Base-by-base conservation (phyloP, 192 early-diverging fungal species). In the Podochytrium sp. region DNA sequence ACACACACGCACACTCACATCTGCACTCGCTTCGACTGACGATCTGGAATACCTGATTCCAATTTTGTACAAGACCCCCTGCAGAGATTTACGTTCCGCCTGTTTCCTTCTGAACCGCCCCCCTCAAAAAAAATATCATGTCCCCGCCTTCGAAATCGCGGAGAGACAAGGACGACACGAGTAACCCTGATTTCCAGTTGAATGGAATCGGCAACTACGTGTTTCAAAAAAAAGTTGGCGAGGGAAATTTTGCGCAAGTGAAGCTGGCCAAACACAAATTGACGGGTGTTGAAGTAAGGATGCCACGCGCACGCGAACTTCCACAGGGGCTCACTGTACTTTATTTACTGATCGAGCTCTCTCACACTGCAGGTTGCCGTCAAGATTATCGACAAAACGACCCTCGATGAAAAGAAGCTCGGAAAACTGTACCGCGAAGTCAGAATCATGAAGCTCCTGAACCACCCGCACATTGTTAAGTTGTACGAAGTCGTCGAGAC, bases 211-310 rank as follows among this genome's bases (percentile, higher is more conserved):
- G 96, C 2, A 93, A 94, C 53, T 98, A 98, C 83, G 77, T 95
- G 20, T 87, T 99, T 68, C 86, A 95, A 56, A 96, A 99, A 83
- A 98, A 96, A 29, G 87, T 99, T 12, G 96, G 96, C 62, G 96
- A 97, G 82, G 97, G 96, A 58, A 96, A 99, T 84, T 97, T 97
- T 84, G 96, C 94, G 65, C 97, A 99, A 81, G 96, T 97, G 68
- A 99, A 99, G 82, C 86, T 98, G 16, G 95, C 93, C 2, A 89
- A 93, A 74, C 94, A 99, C 63, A 85, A 85, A 47, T 23, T 85
- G 35, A 87, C 85, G 16, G 83, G 83, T 12, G 78, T 73, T 1
- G 85, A 86, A 81, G 85, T 86, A 65, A 40, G 33, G 50, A 16
- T 52, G 29, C 32, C 39, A 14, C n/a, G 2, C 12, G 14, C 35